Percentiles rank a stretch among this genome's conserved stretches.
Conservation (phyloP, 352 stramenopile species). For the Globisporangium nunn region DNA sequence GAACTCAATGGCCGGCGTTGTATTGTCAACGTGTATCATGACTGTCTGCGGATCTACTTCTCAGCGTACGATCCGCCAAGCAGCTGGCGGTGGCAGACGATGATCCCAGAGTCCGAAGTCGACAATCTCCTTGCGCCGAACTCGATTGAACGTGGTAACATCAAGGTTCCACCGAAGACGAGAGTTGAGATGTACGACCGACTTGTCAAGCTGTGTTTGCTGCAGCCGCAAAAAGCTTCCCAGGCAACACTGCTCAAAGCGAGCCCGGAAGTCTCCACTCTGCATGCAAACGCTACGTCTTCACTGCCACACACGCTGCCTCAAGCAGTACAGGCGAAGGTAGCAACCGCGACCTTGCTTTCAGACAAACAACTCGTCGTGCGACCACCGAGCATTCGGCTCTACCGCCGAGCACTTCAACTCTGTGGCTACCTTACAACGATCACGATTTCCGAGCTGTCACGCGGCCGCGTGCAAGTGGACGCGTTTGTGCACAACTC, state of each 20-base stretch:
- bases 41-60: constrained; percentile 63
- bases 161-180: constrained; percentile 37
- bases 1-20: constrained; percentile 35
- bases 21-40: constrained; percentile 63
- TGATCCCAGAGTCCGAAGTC: constrained; percentile 48
- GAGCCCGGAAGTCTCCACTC: neutral
- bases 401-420: constrained; percentile 44
- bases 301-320: too few species aligned
- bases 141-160: constrained; percentile 32
- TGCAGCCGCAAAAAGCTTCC: constrained; percentile 18
- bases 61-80: constrained; percentile 54
- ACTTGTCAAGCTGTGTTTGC: constrained; percentile 45
- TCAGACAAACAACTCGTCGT: constrained; percentile 27
- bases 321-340: too few species aligned
- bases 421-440: constrained; percentile 39
- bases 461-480: constrained; percentile 49
- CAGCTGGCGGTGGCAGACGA: constrained; percentile 41
- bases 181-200: constrained; percentile 55
- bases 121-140: constrained; percentile 58
- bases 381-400: constrained; percentile 33
- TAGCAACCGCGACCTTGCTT: neutral
- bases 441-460: constrained; percentile 55
- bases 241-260: neutral
- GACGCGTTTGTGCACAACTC: constrained; percentile 44
- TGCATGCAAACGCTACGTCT: too few species aligned